Evolutionary conservation across 768 basidiomycete genomes (phyloP).

Genomic region (Auricularia sp.): DNA sequence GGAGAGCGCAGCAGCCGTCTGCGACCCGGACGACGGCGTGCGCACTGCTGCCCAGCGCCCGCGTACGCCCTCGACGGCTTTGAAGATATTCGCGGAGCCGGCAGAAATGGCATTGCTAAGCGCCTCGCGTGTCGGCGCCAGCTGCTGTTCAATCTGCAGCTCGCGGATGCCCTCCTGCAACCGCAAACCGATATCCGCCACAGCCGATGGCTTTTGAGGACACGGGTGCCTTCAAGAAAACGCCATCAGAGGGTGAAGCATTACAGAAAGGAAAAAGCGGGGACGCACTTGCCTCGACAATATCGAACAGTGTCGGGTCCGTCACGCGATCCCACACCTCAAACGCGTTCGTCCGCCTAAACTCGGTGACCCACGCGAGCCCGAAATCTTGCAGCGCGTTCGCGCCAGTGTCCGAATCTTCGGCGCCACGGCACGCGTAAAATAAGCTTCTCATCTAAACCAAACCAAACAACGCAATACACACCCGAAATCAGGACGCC

Average conservation of each 20-base stretch:
- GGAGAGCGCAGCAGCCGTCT: conserved; percentile 8
- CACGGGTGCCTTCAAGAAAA: conserved; percentile 68
- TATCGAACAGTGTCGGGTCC: conserved; percentile 88
- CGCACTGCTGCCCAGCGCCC: conserved; percentile 52
- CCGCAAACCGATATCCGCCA: conserved; percentile 85
- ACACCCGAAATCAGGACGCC: conserved; percentile 60
- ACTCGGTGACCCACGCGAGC: conserved; percentile 77
- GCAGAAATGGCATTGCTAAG: conserved; percentile 63
- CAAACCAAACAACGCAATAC: conserved; percentile 13
- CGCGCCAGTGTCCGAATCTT: conserved; percentile 18
- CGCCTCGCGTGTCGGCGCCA: conserved; percentile 88
- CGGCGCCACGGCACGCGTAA: not conserved
- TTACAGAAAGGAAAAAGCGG: not conserved
- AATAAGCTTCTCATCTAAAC: conserved; percentile 30
- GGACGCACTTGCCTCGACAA: conserved; percentile 79
- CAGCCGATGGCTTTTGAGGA: conserved; percentile 78
- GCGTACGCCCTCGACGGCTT: conserved; percentile 81
- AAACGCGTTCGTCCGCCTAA: conserved; percentile 79
- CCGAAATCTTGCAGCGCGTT: conserved; percentile 73
- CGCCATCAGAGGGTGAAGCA: not conserved
- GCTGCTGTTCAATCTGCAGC: conserved; percentile 81
- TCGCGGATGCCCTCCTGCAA: conserved; percentile 92
- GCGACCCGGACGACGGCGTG: conserved; percentile 17
- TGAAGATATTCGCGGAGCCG: conserved; percentile 75
- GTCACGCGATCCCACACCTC: conserved; percentile 86